Evolutionary conservation across 495 filamentous ascomycete species (phyloP).

Genomic region (Lasiosphaeria hispida): DNA sequence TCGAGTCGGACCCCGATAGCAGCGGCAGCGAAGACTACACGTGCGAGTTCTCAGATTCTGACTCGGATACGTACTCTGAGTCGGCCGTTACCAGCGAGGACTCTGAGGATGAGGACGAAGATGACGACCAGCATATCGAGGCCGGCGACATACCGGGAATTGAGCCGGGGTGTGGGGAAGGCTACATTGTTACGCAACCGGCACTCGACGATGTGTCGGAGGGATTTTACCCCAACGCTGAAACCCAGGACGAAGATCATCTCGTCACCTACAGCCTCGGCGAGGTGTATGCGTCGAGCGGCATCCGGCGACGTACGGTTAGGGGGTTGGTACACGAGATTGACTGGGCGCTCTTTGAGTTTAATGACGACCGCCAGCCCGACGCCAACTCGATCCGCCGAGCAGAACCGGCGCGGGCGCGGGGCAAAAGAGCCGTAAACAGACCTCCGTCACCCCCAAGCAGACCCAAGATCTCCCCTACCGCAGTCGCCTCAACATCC

Average conservation of each 20-base stretch:
- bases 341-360: constrained; percentile 91
- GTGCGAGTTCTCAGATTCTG: constrained; percentile 55
- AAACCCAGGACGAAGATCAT: constrained; percentile 58
- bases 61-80: constrained; percentile 47
- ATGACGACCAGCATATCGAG: constrained; percentile 49
- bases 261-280: constrained; percentile 74
- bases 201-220: constrained; percentile 82
- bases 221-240: constrained; percentile 64
- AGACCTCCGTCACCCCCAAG: constrained; percentile 4
- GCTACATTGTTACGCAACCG: constrained; percentile 76
- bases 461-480: constrained; percentile 33
- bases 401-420: constrained; percentile 44
- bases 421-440: constrained; percentile 27
- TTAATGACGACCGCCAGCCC: constrained; percentile 68
- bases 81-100: constrained; percentile 47
- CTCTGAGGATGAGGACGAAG: constrained; percentile 39
- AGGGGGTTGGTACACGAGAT: constrained; percentile 80
- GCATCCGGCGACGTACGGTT: constrained; percentile 65
- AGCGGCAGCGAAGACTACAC: constrained; percentile 42
- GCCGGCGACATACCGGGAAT: constrained; percentile 84
- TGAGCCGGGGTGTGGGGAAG: constrained; percentile 67
- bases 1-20: constrained; percentile 38
- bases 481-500: constrained; percentile 41
- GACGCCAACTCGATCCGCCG: constrained; percentile 59
- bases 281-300: constrained; percentile 83